phyloP scores from a whole-genome alignment of 2,329 filamentous ascomycete species.

The Delphinella strobiligena region DNA sequence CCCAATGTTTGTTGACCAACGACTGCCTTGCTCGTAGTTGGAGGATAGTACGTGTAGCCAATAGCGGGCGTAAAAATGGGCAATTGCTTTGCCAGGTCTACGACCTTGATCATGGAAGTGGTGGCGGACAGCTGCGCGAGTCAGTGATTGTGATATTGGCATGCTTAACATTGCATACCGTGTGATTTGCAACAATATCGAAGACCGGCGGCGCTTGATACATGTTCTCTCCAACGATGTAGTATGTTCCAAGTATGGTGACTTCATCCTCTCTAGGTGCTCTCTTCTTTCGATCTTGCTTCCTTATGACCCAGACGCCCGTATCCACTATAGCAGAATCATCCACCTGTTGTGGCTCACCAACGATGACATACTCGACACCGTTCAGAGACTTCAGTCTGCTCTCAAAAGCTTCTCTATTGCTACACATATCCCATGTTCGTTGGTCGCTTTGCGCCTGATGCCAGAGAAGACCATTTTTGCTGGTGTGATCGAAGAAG shows the following conservation, averaged over 20 bases:
- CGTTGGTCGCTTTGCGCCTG: conserved; percentile 39
- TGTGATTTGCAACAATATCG: conserved; percentile 38
- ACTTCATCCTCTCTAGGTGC: conserved; percentile 35
- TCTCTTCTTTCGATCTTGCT: conserved; percentile 37
- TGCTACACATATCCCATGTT: conserved; percentile 38
- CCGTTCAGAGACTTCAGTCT: conserved; percentile 43
- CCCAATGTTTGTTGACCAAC: conserved; percentile 24
- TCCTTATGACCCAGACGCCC: conserved; percentile 49
- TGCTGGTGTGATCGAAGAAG: conserved; percentile 50
- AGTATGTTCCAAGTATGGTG: conserved; percentile 45
- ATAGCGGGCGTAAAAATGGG: conserved; percentile 46
- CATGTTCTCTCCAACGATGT: conserved; percentile 47
- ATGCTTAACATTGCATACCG: conserved; percentile 1
- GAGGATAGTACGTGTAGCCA: conserved; percentile 47
- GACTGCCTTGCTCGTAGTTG: conserved; percentile 21
- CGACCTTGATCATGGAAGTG: conserved; percentile 42
- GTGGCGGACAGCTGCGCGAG: conserved; percentile 39
- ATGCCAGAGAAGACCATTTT: conserved; percentile 45
- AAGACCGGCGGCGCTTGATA: conserved; percentile 50
- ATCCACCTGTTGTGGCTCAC: conserved; percentile 39
- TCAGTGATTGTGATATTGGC: conserved; percentile 2
- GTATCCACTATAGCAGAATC: conserved; percentile 24
- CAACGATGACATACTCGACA: conserved; percentile 47
- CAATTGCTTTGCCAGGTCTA: conserved; percentile 40
- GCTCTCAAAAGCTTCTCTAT: conserved; percentile 45